A percentile compares a stretch with the other conserved stretches of the same genome.
Conservation (phyloP, 371 early-diverging fungal genomes). For the Rhizomucor miehei region DNA sequence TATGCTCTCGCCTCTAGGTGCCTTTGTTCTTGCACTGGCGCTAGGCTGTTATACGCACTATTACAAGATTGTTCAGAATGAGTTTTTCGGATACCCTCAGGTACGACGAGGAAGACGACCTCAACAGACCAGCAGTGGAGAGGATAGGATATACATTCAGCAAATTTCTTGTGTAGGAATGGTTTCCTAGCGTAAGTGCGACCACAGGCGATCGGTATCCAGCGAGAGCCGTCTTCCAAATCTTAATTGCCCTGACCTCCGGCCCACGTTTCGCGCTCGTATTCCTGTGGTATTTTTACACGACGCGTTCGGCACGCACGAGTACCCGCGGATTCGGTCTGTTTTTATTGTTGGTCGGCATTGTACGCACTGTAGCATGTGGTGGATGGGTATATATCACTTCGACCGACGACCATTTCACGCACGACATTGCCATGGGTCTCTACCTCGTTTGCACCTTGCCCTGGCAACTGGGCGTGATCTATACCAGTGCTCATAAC, state of each 20-base stretch:
- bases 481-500: slow-evolving; percentile 35
- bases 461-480: slow-evolving; percentile 70
- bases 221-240: slow-evolving; percentile 74
- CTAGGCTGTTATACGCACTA: slow-evolving; percentile 73
- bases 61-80: slow-evolving; percentile 76
- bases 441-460: slow-evolving; percentile 71
- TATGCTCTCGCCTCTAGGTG: slow-evolving; percentile 34
- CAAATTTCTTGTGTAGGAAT: slow-evolving; percentile 57
- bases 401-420: slow-evolving; percentile 74
- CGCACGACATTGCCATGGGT: slow-evolving; percentile 83
- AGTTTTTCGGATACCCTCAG: slow-evolving; percentile 75
- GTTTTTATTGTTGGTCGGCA: slow-evolving; percentile 59
- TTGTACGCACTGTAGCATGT: slow-evolving; percentile 70
- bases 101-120: slow-evolving; percentile 28
- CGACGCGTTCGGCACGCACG: slow-evolving; percentile 41
- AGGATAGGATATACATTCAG: too few species aligned
- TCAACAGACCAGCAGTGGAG: too few species aligned
- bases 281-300: slow-evolving; percentile 62
- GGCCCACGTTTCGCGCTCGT: slow-evolving; percentile 70
- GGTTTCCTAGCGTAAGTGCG: slow-evolving; percentile 84
- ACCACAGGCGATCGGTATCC: slow-evolving; percentile 83
- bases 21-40: slow-evolving; percentile 69
- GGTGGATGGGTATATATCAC: slow-evolving; percentile 85
- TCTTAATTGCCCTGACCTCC: slow-evolving; percentile 72
- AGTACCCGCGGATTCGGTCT: slow-evolving; percentile 52